Percentiles rank a stretch among this genome's conserved stretches.
Conservation (phyloP, 116 monocot species). For the Trichopus zeylanicus region DNA sequence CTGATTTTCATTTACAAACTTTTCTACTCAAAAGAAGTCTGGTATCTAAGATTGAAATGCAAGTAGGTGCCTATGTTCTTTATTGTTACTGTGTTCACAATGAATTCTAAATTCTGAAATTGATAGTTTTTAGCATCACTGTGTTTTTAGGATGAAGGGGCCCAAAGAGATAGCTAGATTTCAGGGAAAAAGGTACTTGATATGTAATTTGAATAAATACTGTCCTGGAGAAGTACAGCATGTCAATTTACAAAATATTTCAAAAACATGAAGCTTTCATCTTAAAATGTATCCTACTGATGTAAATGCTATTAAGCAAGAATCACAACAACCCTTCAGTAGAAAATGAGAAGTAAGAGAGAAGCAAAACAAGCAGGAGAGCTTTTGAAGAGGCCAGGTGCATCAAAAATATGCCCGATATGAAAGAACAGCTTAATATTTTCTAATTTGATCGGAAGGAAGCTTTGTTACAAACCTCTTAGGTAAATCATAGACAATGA, state of each 20-base stretch:
- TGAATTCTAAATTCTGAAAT: neutral
- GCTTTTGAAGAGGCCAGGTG: too few species aligned
- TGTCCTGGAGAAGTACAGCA: neutral
- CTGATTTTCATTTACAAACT: neutral
- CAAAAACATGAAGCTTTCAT: too few species aligned
- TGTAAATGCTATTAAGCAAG: too few species aligned
- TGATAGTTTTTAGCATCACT: neutral
- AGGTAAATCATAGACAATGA: neutral
- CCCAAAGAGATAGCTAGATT: neutral
- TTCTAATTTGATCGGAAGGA: neutral
- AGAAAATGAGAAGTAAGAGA: too few species aligned
- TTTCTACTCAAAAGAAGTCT: neutral
- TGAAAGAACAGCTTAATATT: too few species aligned
- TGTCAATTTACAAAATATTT: too few species aligned
- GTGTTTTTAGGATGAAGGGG: neutral
- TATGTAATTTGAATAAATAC: neutral
- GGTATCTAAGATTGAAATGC: too few species aligned
- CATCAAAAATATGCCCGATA: too few species aligned
- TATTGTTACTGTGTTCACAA: neutral
- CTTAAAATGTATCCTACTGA: too few species aligned
- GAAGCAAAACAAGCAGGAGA: too few species aligned
- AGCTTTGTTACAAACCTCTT: neutral
- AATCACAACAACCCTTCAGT: too few species aligned
- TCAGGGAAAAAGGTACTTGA: neutral
- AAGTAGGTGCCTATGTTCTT: neutral